Evolutionary conservation across 2,329 filamentous ascomycete species (phyloP).

Genomic region (Septoria linicola): DNA sequence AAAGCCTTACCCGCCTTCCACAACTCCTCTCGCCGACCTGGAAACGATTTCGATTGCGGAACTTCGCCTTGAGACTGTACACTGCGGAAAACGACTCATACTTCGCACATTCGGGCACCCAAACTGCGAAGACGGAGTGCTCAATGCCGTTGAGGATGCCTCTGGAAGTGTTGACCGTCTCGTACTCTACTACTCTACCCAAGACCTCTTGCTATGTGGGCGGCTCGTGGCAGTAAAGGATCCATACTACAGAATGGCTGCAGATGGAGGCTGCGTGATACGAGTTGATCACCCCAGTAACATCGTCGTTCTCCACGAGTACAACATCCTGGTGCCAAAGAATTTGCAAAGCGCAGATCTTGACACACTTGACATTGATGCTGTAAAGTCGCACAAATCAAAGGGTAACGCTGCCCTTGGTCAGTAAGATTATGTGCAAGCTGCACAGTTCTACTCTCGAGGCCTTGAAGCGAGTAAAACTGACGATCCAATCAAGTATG

Average conservation of each 20-base stretch:
- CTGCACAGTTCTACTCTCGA: slow-evolving; percentile 18
- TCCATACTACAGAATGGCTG: slow-evolving; percentile 29
- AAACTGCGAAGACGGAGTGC: slow-evolving; percentile 3
- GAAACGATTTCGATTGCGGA: slow-evolving; percentile 23
- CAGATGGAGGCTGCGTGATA: slow-evolving; percentile 19
- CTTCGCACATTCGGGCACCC: slow-evolving; percentile 26
- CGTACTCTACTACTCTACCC: slow-evolving; percentile 17
- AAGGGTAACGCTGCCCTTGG: slow-evolving; percentile 26
- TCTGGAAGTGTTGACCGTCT: slow-evolving; percentile 38
- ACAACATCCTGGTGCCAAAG: slow-evolving; percentile 15
- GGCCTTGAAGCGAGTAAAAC: slow-evolving; percentile 13
- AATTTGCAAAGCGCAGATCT: slow-evolving; percentile 3
- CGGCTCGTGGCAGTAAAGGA: slow-evolving; percentile 32
- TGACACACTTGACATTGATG: slow-evolving; percentile 4
- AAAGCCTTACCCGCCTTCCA: slow-evolving; percentile 28
- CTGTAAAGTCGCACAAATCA: slow-evolving; percentile 19
- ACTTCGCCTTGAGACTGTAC: slow-evolving; percentile 28
- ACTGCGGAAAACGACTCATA: slow-evolving; percentile 25
- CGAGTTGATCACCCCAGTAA: slow-evolving; percentile 35
- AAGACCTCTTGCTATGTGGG: slow-evolving; percentile 17
- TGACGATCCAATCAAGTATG: slow-evolving; percentile 8
- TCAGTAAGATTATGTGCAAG: slow-evolving; percentile 20
- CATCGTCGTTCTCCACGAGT: slow-evolving; percentile 22
- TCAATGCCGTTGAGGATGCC: slow-evolving; percentile 38
- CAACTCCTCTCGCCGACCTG: slow-evolving; percentile 19